Evolutionary conservation across 2,329 filamentous ascomycete genomes (phyloP).

Genomic region (Cucurbitaria berberidis): DNA sequence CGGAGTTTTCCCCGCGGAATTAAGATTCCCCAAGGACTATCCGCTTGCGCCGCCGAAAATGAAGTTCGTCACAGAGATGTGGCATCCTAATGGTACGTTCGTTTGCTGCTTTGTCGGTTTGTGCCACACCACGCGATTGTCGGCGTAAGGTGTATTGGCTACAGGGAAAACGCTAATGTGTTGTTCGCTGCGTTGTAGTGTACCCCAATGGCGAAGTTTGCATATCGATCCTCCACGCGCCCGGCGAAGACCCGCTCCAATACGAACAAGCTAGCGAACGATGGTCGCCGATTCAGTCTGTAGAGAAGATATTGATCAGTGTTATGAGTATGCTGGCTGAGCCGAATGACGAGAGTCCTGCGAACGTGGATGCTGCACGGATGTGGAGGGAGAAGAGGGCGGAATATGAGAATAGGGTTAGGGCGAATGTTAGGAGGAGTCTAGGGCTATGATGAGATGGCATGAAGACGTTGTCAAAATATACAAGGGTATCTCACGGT

Average conservation of each 20-base stretch:
- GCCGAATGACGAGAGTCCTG: slow-evolving; percentile 94
- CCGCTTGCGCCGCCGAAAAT: slow-evolving; percentile 87
- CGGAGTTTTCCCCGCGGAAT: slow-evolving; percentile 86
- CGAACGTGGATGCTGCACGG: slow-evolving; percentile 91
- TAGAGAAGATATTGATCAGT: slow-evolving; percentile 89
- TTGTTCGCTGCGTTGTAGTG: slow-evolving; percentile 58
- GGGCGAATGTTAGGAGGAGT: slow-evolving; percentile 58
- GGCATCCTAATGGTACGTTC: slow-evolving; percentile 86
- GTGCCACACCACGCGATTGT: not conserved
- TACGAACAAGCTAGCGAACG: slow-evolving; percentile 91
- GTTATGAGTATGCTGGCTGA: slow-evolving; percentile 91
- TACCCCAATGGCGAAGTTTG: slow-evolving; percentile 88
- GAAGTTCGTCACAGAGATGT: slow-evolving; percentile 84
- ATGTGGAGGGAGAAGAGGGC: slow-evolving; percentile 80
- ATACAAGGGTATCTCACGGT: not conserved
- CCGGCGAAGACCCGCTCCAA: slow-evolving; percentile 90
- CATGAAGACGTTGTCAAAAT: not conserved
- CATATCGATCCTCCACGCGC: slow-evolving; percentile 95
- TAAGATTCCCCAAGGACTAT: slow-evolving; percentile 85
- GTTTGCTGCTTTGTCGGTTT: too few relatives aligned
- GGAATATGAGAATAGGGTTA: slow-evolving; percentile 79
- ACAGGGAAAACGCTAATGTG: slow-evolving; percentile 3
- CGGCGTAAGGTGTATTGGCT: not conserved
- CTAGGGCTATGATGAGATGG: slow-evolving; percentile 38
- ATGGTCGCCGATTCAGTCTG: slow-evolving; percentile 93